phyloP scores from a whole-genome alignment of 176 grass and related monocot species.

The Musa acuminata region DNA sequence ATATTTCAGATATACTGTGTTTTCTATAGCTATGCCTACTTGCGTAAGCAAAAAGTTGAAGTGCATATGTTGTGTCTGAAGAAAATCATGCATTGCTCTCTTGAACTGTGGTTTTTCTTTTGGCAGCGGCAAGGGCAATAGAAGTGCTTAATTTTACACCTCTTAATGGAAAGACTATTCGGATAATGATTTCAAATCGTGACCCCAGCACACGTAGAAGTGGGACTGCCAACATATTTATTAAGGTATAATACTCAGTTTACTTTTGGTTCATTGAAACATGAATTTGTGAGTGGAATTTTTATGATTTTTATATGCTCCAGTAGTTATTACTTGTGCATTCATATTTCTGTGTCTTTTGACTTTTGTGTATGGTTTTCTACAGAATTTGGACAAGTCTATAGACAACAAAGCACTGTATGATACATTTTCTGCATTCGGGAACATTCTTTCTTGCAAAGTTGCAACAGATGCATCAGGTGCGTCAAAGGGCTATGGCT shows the following conservation, averaged over 20 bases:
- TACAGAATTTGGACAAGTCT: slow-evolving; percentile 82
- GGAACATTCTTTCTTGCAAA: slow-evolving; percentile 93
- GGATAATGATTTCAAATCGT: slow-evolving; percentile 20
- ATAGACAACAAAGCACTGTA: slow-evolving; percentile 71
- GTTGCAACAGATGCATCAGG: slow-evolving; percentile 65
- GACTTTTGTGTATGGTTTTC: background rate
- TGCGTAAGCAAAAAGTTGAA: too few relatives aligned
- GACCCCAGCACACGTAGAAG: slow-evolving; percentile 15
- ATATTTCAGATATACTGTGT: too few relatives aligned
- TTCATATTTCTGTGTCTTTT: background rate
- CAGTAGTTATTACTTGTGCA: background rate
- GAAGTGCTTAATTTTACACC: slow-evolving; percentile 8
- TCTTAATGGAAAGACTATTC: slow-evolving; percentile 18
- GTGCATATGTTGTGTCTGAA: too few relatives aligned
- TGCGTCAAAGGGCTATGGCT: slow-evolving; percentile 89
- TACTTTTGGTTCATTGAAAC: background rate
- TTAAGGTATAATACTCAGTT: background rate
- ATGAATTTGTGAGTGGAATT: background rate
- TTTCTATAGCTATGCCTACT: too few relatives aligned
- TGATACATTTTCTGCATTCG: slow-evolving; percentile 74
- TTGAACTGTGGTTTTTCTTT: slow-evolving; percentile 10
- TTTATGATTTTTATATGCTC: background rate
- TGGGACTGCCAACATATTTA: slow-evolving; percentile 17
- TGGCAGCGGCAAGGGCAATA: slow-evolving; percentile 12
- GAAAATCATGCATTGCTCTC: background rate